Percentiles rank a stretch among this genome's conserved stretches.
Evolutionary conservation across 225 moss, liverwort and hornwort genomes (phyloP).

Genomic region (Polytrichum commune): DNA sequence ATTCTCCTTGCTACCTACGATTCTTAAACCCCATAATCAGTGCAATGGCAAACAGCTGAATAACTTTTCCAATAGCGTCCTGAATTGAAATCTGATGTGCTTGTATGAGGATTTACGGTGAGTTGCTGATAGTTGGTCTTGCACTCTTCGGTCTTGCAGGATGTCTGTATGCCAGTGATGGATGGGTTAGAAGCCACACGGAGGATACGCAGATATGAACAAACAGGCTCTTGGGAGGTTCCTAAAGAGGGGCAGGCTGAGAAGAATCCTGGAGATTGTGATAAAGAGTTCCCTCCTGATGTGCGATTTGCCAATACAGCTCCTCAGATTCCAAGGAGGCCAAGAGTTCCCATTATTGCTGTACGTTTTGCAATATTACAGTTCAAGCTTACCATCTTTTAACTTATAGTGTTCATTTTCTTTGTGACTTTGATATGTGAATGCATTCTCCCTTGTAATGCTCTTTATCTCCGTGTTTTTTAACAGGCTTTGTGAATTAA

Average conservation of each 20-base stretch:
- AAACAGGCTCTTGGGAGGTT: conserved; percentile 42
- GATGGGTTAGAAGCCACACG: conserved; percentile 56
- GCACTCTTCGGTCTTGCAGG: conserved; percentile 23
- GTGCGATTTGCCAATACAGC: conserved; percentile 1
- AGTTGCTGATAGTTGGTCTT: neutral
- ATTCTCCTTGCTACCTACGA: no score
- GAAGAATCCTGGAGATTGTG: conserved; percentile 15
- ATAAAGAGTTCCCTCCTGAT: conserved; percentile 4
- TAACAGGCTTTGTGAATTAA: neutral
- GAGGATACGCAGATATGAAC: conserved; percentile 40
- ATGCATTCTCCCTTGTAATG: neutral
- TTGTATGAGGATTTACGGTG: neutral
- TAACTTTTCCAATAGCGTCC: no score
- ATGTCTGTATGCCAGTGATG: conserved; percentile 61
- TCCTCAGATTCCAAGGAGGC: conserved; percentile 19
- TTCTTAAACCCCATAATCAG: no score
- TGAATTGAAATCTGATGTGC: no score
- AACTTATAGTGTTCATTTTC: neutral
- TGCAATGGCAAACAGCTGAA: no score
- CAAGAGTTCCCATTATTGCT: conserved; percentile 74
- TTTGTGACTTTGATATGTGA: neutral
- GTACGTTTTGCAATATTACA: conserved; percentile 28
- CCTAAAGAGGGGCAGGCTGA: conserved; percentile 19
- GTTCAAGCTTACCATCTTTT: neutral
- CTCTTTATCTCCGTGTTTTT: neutral